Conservation (phyloP, 192 early-diverging fungal species). For the Funneliformis geosporum region DNA sequence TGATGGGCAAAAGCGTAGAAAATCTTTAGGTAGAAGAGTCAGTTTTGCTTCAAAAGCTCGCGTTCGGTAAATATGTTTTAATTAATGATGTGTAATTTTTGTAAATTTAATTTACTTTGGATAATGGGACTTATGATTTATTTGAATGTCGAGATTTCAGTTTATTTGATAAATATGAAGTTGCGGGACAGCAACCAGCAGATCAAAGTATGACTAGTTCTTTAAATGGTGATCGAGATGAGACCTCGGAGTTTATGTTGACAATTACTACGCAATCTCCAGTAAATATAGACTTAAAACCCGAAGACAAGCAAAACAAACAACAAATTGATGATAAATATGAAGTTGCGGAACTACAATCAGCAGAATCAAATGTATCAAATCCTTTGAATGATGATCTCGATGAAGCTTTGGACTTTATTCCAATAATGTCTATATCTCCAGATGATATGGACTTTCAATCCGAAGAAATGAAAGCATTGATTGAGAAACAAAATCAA, state of each 20-base stretch:
- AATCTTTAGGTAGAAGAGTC: slow-evolving; percentile 6
- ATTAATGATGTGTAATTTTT: neutral
- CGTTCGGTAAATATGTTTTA: neutral
- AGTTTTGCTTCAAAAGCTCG: slow-evolving; percentile 7
- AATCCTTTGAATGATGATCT: neutral
- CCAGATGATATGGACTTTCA: neutral
- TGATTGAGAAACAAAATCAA: slow-evolving; percentile 4
- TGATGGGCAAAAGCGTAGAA: slow-evolving; percentile 5
- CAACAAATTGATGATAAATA: neutral
- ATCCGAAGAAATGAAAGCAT: neutral
- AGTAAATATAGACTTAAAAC: too few species aligned
- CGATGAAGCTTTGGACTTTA: neutral
- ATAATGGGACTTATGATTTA: neutral
- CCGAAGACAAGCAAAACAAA: too few species aligned
- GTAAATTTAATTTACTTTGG: neutral
- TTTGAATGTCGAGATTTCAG: neutral
- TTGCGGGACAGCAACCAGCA: neutral
- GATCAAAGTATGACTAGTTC: neutral
- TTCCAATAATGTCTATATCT: too few species aligned
- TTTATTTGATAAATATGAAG: neutral
- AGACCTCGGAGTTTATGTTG: neutral
- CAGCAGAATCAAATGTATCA: neutral
- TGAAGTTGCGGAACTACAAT: neutral
- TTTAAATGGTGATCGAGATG: neutral
- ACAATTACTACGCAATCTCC: neutral